Evolutionary conservation across 1,139 yeast genomes (phyloP).

Genomic region (Chernovozyma aurita): DNA sequence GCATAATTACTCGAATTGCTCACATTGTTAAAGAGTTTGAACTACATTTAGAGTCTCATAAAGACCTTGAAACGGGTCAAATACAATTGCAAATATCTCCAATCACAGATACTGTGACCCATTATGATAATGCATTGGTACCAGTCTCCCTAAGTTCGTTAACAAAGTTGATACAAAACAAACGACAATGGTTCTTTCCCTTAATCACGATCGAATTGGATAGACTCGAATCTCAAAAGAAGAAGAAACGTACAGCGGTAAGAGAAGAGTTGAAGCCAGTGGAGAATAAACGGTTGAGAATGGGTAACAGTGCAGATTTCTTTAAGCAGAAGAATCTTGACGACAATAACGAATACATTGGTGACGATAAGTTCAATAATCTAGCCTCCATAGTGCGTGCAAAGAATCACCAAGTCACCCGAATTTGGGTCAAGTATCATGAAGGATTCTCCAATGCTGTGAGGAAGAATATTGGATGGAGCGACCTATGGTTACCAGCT

Average conservation of each 20-base stretch:
- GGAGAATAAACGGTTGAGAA: slow-evolving; percentile 8
- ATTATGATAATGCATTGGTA: slow-evolving; percentile 21
- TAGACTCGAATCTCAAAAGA: slow-evolving; percentile 18
- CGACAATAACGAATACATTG: slow-evolving; percentile 9
- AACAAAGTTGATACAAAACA: slow-evolving; percentile 23
- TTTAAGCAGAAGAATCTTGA: slow-evolving; percentile 18
- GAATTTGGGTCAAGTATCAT: slow-evolving; percentile 88
- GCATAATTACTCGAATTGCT: slow-evolving; percentile 26
- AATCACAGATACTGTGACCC: slow-evolving; percentile 30
- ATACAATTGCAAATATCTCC: slow-evolving; percentile 30
- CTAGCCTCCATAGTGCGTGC: too few relatives aligned
- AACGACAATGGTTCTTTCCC: slow-evolving; percentile 36
- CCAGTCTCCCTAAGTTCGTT: slow-evolving; percentile 12
- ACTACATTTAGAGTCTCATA: slow-evolving; percentile 28
- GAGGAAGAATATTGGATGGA: slow-evolving; percentile 79
- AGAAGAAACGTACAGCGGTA: slow-evolving; percentile 3
- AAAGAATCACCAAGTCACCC: slow-evolving; percentile 15
- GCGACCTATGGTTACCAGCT: slow-evolving; percentile 49
- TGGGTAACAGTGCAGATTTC: slow-evolving; percentile 33
- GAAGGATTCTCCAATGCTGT: slow-evolving; percentile 97
- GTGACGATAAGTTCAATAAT: slow-evolving; percentile 13
- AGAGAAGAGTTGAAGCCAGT: neutral
- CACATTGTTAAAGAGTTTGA: slow-evolving; percentile 22
- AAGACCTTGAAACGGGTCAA: slow-evolving; percentile 31
- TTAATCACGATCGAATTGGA: slow-evolving; percentile 40